Conservation (phyloP, 495 filamentous ascomycete species). For the Delitschia confertaspora region DNA sequence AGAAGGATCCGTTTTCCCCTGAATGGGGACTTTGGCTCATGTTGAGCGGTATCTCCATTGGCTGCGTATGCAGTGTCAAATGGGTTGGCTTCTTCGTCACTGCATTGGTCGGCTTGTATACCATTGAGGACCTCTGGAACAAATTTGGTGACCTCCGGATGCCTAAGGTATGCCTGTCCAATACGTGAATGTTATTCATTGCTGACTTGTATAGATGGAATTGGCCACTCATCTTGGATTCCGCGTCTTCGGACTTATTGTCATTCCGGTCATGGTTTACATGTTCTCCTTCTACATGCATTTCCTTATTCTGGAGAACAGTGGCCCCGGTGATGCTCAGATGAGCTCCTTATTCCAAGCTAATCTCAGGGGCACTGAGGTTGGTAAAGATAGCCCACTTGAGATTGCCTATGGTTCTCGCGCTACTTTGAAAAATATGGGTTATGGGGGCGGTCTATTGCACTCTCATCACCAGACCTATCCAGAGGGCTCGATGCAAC, state of each 20-base stretch:
- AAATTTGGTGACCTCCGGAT: slow-evolving; percentile 95
- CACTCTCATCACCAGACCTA: slow-evolving; percentile 96
- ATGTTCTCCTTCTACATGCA: slow-evolving; percentile 91
- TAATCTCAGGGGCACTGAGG: slow-evolving; percentile 85
- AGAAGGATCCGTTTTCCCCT: slow-evolving; percentile 68
- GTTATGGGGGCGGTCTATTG: slow-evolving; percentile 93
- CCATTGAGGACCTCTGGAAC: slow-evolving; percentile 92
- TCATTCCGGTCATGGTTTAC: slow-evolving; percentile 80
- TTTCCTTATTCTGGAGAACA: slow-evolving; percentile 87
- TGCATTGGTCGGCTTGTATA: slow-evolving; percentile 89
- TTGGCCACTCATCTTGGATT: slow-evolving; percentile 70
- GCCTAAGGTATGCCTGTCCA: slow-evolving; percentile 52
- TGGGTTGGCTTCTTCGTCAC: slow-evolving; percentile 95
- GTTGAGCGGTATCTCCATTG: slow-evolving; percentile 85
- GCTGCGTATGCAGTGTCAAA: slow-evolving; percentile 96
- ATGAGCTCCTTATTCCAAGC: slow-evolving; percentile 99
- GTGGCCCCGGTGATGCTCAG: slow-evolving; percentile 91
- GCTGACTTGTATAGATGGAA: slow-evolving; percentile 42
- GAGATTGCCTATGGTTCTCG: slow-evolving; percentile 84
- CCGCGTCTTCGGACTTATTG: slow-evolving; percentile 77
- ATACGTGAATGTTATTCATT: slow-evolving; percentile 10
- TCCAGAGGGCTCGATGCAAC: slow-evolving; percentile 87
- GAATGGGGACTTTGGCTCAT: slow-evolving; percentile 92
- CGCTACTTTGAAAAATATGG: slow-evolving; percentile 97
- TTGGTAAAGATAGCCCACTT: slow-evolving; percentile 85